Evolutionary conservation across 2,329 filamentous ascomycete genomes (phyloP).

Genomic region (Fusarium camptoceras): DNA sequence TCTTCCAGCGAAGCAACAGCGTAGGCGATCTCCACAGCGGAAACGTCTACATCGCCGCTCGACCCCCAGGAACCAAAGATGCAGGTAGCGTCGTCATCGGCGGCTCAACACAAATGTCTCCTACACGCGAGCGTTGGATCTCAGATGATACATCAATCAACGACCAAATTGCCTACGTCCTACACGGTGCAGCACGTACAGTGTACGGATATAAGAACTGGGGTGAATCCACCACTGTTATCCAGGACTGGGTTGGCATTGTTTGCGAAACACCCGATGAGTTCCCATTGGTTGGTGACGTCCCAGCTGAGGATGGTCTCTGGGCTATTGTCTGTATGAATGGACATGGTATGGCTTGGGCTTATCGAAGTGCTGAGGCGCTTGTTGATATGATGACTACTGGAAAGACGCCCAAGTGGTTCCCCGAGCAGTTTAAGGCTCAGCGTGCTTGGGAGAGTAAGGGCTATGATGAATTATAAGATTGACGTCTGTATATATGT

Average conservation of each 20-base stretch:
- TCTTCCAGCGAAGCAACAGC: conserved; percentile 20
- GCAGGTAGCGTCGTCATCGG: conserved; percentile 19
- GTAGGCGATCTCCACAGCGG: conserved; percentile 18
- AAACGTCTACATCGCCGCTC: conserved; percentile 24
- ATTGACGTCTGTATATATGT: neutral
- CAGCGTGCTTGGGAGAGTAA: conserved; percentile 21
- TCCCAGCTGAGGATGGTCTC: conserved; percentile 24
- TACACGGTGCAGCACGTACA: conserved; percentile 15
- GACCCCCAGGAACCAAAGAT: conserved; percentile 11
- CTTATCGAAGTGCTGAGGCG: conserved; percentile 28
- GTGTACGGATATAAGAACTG: conserved; percentile 22
- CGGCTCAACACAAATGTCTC: conserved; percentile 26
- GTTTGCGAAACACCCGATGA: conserved; percentile 21
- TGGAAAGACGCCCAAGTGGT: conserved; percentile 27
- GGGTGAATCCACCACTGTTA: conserved; percentile 18
- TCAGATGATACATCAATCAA: conserved; percentile 20
- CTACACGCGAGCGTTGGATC: conserved; percentile 9
- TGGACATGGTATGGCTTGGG: conserved; percentile 27
- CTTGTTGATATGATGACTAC: conserved; percentile 33
- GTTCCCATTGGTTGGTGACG: conserved; percentile 19
- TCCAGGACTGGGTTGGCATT: conserved; percentile 29
- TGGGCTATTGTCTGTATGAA: conserved; percentile 36
- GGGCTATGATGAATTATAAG: neutral
- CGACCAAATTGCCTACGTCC: conserved; percentile 17
- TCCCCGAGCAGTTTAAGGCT: conserved; percentile 26